Conservation (phyloP, 345 rosid species). For the Cardamine occulta region DNA sequence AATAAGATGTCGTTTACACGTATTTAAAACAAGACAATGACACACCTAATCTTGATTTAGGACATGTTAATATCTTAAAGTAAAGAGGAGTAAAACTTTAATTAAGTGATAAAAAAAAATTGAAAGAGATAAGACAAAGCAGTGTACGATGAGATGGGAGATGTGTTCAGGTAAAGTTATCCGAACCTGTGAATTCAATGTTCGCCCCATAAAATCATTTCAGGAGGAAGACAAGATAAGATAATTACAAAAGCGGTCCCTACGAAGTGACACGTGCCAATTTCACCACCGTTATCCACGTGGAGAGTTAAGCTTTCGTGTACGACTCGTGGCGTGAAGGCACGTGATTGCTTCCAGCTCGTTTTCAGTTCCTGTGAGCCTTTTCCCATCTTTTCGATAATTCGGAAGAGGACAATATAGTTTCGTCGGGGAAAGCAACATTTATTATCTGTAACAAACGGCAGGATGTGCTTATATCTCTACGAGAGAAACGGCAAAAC, state of each 20-base stretch:
- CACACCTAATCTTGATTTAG: neutral
- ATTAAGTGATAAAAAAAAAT: too few relatives aligned
- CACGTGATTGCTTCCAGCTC: constrained; percentile 37
- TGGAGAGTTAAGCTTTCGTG: constrained; percentile 39
- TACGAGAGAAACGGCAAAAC: constrained; percentile 1
- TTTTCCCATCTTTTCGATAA: neutral
- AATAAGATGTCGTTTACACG: neutral
- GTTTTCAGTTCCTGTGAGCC: neutral
- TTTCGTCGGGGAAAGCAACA: constrained; percentile 22
- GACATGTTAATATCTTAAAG: neutral
- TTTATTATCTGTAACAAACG: constrained; percentile 12
- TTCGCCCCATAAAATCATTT: neutral
- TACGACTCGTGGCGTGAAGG: constrained; percentile 41
- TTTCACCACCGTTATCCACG: constrained; percentile 11
- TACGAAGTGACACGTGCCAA: constrained; percentile 14
- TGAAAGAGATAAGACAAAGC: constrained; percentile 14
- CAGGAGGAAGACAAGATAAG: constrained; percentile 13
- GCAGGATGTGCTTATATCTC: constrained; percentile 15
- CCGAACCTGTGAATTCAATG: neutral
- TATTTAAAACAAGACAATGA: neutral
- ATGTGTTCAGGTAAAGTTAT: constrained; percentile 13
- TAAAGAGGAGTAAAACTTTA: constrained; percentile 18
- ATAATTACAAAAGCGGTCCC: constrained; percentile 29
- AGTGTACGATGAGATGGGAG: constrained; percentile 37
- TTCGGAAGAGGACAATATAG: neutral